Evolutionary conservation across 2,329 filamentous ascomycete species (phyloP), one percentile per base, ranked within the genome.

Genomic region (Lasiodiplodia theobromae): DNA sequence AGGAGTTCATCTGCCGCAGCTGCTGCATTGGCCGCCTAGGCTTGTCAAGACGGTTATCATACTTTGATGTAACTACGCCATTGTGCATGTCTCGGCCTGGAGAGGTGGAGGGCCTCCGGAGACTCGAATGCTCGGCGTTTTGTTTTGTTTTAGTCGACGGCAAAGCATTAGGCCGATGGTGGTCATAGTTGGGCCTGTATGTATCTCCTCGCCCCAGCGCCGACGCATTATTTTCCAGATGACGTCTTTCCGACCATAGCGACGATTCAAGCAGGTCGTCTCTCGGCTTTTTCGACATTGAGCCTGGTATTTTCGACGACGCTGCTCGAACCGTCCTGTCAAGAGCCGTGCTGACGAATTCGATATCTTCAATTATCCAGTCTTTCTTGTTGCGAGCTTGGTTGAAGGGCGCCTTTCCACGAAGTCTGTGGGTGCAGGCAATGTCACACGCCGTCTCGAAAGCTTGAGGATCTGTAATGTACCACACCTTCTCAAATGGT

Each of bases 271-370:
- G 44, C 21, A 34, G 51, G n/a, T 18, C n/a, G 37, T 52, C 47
- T 38, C 60, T 64, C 7, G 12, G 31, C 47, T 47, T 64, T 38
- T 64, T 64, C n/a, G 31, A 64, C 60, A 64, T 64, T 23, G 60
- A 25, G n/a, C 44, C 31, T n/a, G 14, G 10, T 21, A 52, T 38
- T 16, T 49, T 14, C 8, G 28, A 14, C 11, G 31, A 28, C 2
- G 10, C 16, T 12, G 31, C 23, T 12, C 23, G 60, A 37, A 4
- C 23, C 16, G 31, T 25, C 10, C 4, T 25, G 11, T 25, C 12
- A 52, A 64, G 18, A 52, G 18, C 10, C 25, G 10, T 49, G 7
- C 21, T 25, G 44, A 11, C 28, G 16, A 52, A 18, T 4, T 64
- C 47, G 47, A 64, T 52, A 34, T 52, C 60, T 52, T 52, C 21